These are phyloP conservation scores for Clonostachys solani DNA, from an alignment of 2,329 filamentous ascomycete genomes.

Conservation along the genomic window DNA sequence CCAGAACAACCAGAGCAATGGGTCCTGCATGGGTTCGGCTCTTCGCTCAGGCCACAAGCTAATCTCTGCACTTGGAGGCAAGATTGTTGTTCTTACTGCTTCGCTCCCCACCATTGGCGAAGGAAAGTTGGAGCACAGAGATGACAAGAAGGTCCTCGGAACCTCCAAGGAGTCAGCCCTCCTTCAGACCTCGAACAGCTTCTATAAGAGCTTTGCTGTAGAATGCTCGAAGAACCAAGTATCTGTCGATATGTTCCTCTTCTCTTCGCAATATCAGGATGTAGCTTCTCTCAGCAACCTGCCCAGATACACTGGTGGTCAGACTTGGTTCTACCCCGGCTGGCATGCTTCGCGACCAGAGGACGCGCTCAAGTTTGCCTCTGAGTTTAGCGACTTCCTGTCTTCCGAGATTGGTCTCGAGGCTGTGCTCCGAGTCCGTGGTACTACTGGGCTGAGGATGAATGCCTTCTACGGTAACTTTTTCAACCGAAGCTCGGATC, in stretches of 20 bases:
- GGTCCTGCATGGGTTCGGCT: slow-evolving; percentile 93
- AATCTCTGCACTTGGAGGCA: slow-evolving; percentile 89
- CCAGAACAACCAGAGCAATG: slow-evolving; percentile 83
- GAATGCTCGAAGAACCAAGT: slow-evolving; percentile 99
- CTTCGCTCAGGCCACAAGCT: slow-evolving; percentile 92
- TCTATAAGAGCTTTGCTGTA: slow-evolving; percentile 98
- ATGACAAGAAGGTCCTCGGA: slow-evolving; percentile 93
- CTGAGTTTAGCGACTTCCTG: slow-evolving; percentile 95
- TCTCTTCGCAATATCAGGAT: slow-evolving; percentile 94
- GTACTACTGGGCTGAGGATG: slow-evolving; percentile 92
- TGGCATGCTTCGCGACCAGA: slow-evolving; percentile 94
- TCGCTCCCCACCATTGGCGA: slow-evolving; percentile 86
- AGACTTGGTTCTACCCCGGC: slow-evolving; percentile 97
- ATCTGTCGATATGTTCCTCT: slow-evolving; percentile 97
- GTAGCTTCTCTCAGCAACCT: slow-evolving; percentile 95
- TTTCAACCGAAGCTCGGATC: slow-evolving; percentile 95
- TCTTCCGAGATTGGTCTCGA: slow-evolving; percentile 95
- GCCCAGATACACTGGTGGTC: slow-evolving; percentile 91
- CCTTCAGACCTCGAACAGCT: slow-evolving; percentile 88
- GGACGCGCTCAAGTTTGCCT: slow-evolving; percentile 96
- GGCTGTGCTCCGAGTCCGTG: slow-evolving; percentile 90
- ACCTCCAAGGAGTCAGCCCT: slow-evolving; percentile 87
- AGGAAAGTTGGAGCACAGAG: slow-evolving; percentile 86
- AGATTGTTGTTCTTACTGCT: slow-evolving; percentile 87
- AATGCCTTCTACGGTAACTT: slow-evolving; percentile 99